Conservation (phyloP, 2,329 filamentous ascomycete genomes). For the Phialophora verrucosa region DNA sequence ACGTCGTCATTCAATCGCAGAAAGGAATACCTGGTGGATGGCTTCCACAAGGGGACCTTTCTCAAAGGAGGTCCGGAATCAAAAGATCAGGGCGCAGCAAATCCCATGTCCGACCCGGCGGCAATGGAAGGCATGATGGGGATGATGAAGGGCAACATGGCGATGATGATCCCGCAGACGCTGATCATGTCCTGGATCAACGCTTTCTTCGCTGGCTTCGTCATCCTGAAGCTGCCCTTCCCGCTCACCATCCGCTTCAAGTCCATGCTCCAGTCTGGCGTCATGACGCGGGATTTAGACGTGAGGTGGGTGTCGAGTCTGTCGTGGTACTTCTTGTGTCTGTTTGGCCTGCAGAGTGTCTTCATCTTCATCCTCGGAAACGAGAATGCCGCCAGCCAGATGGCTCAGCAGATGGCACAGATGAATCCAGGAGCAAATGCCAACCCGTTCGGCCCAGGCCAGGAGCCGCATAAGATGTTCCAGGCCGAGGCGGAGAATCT, state of each 20-base stretch:
- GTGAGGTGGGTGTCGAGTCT: constrained; percentile 98
- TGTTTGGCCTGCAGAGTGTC: constrained; percentile 94
- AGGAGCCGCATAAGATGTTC: constrained; percentile 96
- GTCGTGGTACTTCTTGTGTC: constrained; percentile 97
- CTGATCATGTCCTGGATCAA: constrained; percentile 99
- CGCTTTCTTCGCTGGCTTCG: constrained; percentile 96
- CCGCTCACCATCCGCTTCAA: constrained; percentile 99
- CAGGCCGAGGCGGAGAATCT: constrained; percentile 91
- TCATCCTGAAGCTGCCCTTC: constrained; percentile 98
- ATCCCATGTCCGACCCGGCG: constrained; percentile 92
- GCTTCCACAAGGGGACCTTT: constrained; percentile 84
- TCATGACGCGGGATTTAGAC: constrained; percentile 93
- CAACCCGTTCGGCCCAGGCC: constrained; percentile 86
- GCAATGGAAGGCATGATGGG: constrained; percentile 99
- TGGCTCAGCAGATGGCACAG: constrained; percentile 80
- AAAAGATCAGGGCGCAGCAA: constrained; percentile 84
- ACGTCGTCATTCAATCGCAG: constrained; percentile 76
- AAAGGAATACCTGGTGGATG: constrained; percentile 78
- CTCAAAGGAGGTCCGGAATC: constrained; percentile 81
- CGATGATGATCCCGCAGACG: constrained; percentile 99
- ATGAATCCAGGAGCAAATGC: constrained; percentile 70
- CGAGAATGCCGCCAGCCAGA: constrained; percentile 84
- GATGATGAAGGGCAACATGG: constrained; percentile 99
- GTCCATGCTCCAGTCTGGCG: constrained; percentile 97
- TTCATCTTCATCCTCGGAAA: constrained; percentile 96